Conservation (phyloP, 345 rosid species). For the Mangifera indica region DNA sequence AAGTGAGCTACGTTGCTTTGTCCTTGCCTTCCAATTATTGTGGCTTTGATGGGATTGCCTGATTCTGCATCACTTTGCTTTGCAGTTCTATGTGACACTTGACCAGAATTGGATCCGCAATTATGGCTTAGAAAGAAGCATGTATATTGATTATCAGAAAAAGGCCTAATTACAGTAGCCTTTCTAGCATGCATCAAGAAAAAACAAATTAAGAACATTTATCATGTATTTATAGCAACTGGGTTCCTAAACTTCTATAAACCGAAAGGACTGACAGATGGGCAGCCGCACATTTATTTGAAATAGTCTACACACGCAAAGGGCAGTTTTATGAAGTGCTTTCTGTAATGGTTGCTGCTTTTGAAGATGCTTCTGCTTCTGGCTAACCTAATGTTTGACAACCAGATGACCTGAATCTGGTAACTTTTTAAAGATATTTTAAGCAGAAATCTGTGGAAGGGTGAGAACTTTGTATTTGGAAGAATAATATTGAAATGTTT, state of each 20-base stretch:
- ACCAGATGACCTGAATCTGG: conserved; percentile 12
- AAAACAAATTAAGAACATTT: background rate
- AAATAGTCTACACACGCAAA: background rate
- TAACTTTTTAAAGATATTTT: background rate
- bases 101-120: background rate
- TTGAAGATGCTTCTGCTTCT: background rate
- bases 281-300: background rate
- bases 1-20: conserved; percentile 17
- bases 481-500: background rate
- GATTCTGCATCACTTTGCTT: background rate
- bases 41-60: conserved; percentile 23
- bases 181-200: background rate
- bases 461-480: background rate
- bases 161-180: background rate
- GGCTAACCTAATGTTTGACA: background rate
- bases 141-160: background rate
- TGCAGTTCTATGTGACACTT: background rate
- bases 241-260: background rate
- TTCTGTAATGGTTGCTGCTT: background rate
- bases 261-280: background rate
- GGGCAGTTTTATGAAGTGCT: background rate
- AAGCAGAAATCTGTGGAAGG: background rate
- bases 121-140: conserved; percentile 6
- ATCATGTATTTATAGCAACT: background rate
- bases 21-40: conserved; percentile 27